Evolutionary conservation across 352 stramenopile genomes (phyloP), one percentile per base, ranked within the genome.

Genomic region (Aphanomyces astaci): DNA sequence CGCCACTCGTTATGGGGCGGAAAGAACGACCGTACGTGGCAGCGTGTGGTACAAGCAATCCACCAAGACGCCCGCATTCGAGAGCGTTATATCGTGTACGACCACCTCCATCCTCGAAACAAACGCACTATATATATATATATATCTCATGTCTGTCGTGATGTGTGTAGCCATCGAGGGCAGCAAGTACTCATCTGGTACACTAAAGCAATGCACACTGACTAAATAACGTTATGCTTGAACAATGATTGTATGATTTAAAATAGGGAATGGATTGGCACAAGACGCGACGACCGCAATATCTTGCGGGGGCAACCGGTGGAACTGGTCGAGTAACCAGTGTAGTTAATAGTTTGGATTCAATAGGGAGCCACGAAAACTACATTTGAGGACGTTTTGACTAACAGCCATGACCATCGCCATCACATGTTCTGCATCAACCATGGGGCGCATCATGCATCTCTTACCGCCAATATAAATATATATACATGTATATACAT

Each of bases 151-250:
- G 13, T 9, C 40, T 22, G 28, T 17, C 30, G 7, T n/a, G 2
- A 32, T 32, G 53, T 36, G 9, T 0, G 13, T 59, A 68, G 62
- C 13, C 33, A 68, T 28, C 62, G 62, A 2, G 62, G 62, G 32
- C 62, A 68, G 17, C 62, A 68, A 68, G 62, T 68, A 24, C 51
- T 68, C 22, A 33, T 68, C 17, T 68, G 62, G 62, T 68, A 60
- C 51, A 27, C n/a, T n/a, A n/a, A n/a, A n/a, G 13, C 43, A 27
- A 17, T 4, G 31, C 10, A 28, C 15, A 24, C 4, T 4, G 17
- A 27, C 19, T 24, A 64, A 52, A 4, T 49, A 3, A 25, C 4
- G 7, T 51, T 64, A 28, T 15, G 13, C 17, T 46, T 17, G 17
- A 46, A 46, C 39, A 46, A 9, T 17, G 9, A 46, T n/a, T n/a